Percentiles rank a stretch among this genome's conserved stretches.
Evolutionary conservation across 1,284 basidiomycete species (phyloP).

Genomic region (Ustilago nuda): DNA sequence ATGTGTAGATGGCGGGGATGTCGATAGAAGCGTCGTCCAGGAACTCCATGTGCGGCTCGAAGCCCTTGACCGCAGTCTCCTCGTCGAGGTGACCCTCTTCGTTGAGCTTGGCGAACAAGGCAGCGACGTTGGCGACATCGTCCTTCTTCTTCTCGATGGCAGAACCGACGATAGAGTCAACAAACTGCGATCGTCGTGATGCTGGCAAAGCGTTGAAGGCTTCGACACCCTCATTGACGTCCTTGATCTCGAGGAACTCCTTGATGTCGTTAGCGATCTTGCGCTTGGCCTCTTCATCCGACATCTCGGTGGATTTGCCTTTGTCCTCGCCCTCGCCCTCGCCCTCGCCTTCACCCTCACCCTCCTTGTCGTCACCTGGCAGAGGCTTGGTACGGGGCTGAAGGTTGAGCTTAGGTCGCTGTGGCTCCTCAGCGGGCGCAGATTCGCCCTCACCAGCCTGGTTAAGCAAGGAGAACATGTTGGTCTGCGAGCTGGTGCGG

Average conservation of each 20-base stretch:
- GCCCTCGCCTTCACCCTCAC: slow-evolving; percentile 61
- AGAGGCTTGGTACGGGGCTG: slow-evolving; percentile 75
- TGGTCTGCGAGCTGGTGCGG: slow-evolving; percentile 80
- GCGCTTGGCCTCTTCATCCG: slow-evolving; percentile 78
- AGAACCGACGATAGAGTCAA: slow-evolving; percentile 79
- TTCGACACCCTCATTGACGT: slow-evolving; percentile 85
- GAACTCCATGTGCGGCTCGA: slow-evolving; percentile 77
- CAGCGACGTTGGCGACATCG: slow-evolving; percentile 75
- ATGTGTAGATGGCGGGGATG: slow-evolving; percentile 83
- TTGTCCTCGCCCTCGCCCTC: slow-evolving; percentile 68
- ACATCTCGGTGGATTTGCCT: slow-evolving; percentile 73
- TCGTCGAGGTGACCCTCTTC: slow-evolving; percentile 57
- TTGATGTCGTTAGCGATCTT: slow-evolving; percentile 77
- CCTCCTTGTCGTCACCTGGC: slow-evolving; percentile 61
- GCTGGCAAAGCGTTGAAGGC: slow-evolving; percentile 74
- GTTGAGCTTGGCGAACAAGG: slow-evolving; percentile 63
- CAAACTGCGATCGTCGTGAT: slow-evolving; percentile 76
- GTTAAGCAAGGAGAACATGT: slow-evolving; percentile 78
- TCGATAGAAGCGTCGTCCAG: slow-evolving; percentile 89
- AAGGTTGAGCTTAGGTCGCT: slow-evolving; percentile 81
- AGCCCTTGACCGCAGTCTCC: slow-evolving; percentile 76
- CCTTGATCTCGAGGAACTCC: slow-evolving; percentile 73
- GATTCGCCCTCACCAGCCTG: slow-evolving; percentile 43
- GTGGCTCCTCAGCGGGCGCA: slow-evolving; percentile 71
- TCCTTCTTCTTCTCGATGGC: slow-evolving; percentile 84